Evolutionary conservation across 331 rosid species (phyloP).

Genomic region (Acacia pycnantha): DNA sequence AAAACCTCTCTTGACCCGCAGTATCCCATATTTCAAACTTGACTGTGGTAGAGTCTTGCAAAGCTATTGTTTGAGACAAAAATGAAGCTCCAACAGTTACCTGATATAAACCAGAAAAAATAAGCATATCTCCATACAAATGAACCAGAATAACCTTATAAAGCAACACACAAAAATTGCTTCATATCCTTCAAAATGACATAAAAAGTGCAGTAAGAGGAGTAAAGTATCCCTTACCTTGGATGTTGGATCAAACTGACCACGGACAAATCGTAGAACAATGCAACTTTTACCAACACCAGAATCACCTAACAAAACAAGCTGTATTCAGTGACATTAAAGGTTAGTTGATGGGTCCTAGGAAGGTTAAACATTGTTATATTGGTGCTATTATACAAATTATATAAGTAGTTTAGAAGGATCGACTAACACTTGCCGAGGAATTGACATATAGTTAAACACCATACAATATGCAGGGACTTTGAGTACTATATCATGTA

Average conservation of each 20-base stretch:
- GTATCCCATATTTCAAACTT: constrained; percentile 99
- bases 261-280: constrained; percentile 98
- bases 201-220: neutral
- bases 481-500: neutral
- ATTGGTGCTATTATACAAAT: neutral
- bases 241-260: constrained; percentile 98
- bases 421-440: neutral
- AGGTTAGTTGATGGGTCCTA: constrained; percentile 26
- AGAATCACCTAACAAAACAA: constrained; percentile 96
- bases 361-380: constrained; percentile 26
- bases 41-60: constrained; percentile 98
- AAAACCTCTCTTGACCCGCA: constrained; percentile 98
- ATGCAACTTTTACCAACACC: constrained; percentile 99
- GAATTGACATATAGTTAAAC: constrained; percentile 11
- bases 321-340: constrained; percentile 54
- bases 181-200: neutral
- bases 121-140: neutral
- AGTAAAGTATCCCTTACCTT: constrained; percentile 58
- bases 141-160: neutral
- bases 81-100: constrained; percentile 99
- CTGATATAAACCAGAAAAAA: constrained; percentile 37
- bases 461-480: neutral
- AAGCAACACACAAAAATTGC: neutral
- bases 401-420: neutral
- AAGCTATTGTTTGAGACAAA: constrained; percentile 95